Percentiles rank a stretch among this genome's conserved stretches.
These are phyloP conservation scores for Trichoderma asperellum DNA, from an alignment of 2,329 filamentous ascomycete genomes.

Conservation along the genomic window DNA sequence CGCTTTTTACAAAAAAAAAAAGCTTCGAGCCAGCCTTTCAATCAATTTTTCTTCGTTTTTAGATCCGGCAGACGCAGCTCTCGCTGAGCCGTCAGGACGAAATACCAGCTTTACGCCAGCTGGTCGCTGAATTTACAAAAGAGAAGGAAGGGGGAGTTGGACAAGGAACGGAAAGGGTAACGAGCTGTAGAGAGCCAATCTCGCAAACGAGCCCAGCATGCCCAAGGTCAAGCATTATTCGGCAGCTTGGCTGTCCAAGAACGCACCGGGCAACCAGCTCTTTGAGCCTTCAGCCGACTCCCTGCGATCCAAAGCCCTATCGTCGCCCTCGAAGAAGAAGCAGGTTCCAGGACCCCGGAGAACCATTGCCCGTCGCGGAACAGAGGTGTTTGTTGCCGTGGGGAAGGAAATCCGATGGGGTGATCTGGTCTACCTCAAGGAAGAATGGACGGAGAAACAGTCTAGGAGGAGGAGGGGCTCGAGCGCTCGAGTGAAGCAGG, in stretches of 20 bases:
- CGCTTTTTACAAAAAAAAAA: conserved; percentile 28
- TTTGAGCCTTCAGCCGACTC: conserved; percentile 61
- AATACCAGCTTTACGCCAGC: neutral
- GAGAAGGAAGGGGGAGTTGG: neutral
- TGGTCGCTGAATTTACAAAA: neutral
- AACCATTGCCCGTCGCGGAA: conserved; percentile 79
- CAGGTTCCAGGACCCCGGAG: conserved; percentile 55
- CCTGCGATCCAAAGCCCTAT: conserved; percentile 44
- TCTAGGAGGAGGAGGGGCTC: conserved; percentile 40
- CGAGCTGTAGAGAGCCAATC: neutral
- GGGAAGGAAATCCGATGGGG: conserved; percentile 93
- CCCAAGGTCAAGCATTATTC: conserved; percentile 84
- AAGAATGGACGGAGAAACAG: conserved; percentile 46
- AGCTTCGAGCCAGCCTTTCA: conserved; percentile 25
- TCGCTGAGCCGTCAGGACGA: conserved; percentile 15
- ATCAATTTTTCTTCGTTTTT: conserved; percentile 1
- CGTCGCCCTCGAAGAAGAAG: conserved; percentile 49
- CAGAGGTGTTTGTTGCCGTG: conserved; percentile 85
- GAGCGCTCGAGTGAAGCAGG: conserved; percentile 51
- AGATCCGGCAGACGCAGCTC: conserved; percentile 18
- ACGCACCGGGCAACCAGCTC: conserved; percentile 75
- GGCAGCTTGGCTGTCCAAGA: conserved; percentile 81
- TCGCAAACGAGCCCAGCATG: conserved; percentile 57
- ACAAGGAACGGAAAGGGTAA: neutral
- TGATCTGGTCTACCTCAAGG: conserved; percentile 80